Conservation (phyloP, 148 eudicot species). For the Amaranthus cruentus region DNA sequence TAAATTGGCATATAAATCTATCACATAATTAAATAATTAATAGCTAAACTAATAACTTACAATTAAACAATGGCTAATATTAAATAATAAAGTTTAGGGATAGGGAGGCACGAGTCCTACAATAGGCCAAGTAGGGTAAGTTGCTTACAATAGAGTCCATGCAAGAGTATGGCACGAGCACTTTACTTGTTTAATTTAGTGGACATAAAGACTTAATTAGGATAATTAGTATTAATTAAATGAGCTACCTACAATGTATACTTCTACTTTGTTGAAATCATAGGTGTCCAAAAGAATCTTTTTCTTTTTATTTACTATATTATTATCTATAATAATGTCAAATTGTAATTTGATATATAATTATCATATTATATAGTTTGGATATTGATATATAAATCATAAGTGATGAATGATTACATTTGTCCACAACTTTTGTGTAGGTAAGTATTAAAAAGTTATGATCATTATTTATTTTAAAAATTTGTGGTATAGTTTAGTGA, state of each 20-base stretch:
- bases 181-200: not conserved
- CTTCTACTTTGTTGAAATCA: slow-evolving; percentile 4
- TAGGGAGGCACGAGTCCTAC: not conserved
- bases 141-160: not conserved
- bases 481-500: too few relatives aligned
- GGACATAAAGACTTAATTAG: not conserved
- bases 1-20: too few relatives aligned
- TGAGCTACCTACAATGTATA: not conserved
- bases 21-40: too few relatives aligned
- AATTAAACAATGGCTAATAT: too few relatives aligned
- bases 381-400: not conserved
- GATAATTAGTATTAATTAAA: too few relatives aligned
- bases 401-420: too few relatives aligned
- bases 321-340: not conserved
- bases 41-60: too few relatives aligned
- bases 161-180: slow-evolving; percentile 11
- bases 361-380: not conserved
- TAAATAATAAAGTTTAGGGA: not conserved
- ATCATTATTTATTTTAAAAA: too few relatives aligned
- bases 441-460: too few relatives aligned
- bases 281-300: slow-evolving; percentile 9
- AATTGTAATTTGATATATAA: not conserved
- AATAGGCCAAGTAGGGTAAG: not conserved
- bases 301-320: not conserved
- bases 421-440: too few relatives aligned